Conservation (phyloP, 371 early-diverging fungal genomes). For the Sporodiniella umbellata region DNA sequence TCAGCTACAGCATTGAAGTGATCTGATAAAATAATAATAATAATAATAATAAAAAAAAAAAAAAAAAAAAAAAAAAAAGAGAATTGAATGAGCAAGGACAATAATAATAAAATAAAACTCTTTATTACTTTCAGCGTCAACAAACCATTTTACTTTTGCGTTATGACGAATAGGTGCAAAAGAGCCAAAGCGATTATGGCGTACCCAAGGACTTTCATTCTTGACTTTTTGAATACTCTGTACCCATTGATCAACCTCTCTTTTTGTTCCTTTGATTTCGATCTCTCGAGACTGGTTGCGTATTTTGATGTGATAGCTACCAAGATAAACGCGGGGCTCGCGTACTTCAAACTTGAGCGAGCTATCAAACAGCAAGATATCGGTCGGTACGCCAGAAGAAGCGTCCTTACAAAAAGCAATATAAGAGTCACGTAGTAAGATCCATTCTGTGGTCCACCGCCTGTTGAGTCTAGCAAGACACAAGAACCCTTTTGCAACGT, state of each 20-base stretch:
- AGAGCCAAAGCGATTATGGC: conserved; percentile 67
- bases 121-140: conserved; percentile 69
- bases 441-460: conserved; percentile 69
- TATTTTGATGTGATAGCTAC: conserved; percentile 38
- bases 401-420: conserved; percentile 57
- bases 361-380: conserved; percentile 72
- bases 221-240: conserved; percentile 57
- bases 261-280: conserved; percentile 64
- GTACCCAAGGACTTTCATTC: conserved; percentile 68
- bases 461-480: conserved; percentile 27
- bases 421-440: conserved; percentile 74
- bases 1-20: conserved; percentile 83
- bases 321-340: conserved; percentile 24
- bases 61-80: conserved; percentile 4
- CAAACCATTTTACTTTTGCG: conserved; percentile 74
- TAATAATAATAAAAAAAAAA: conserved; percentile 9
- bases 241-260: conserved; percentile 65
- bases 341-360: conserved; percentile 45
- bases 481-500: conserved; percentile 33
- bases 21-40: conserved; percentile 31
- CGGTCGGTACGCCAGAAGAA: conserved; percentile 54
- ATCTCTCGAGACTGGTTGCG: conserved; percentile 60
- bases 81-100: neutral
- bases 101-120: no score
- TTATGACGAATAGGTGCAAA: conserved; percentile 78